Evolutionary conservation across 108 stramenopile genomes (phyloP).

Genomic region (Cyclostephanos invisitatus): DNA sequence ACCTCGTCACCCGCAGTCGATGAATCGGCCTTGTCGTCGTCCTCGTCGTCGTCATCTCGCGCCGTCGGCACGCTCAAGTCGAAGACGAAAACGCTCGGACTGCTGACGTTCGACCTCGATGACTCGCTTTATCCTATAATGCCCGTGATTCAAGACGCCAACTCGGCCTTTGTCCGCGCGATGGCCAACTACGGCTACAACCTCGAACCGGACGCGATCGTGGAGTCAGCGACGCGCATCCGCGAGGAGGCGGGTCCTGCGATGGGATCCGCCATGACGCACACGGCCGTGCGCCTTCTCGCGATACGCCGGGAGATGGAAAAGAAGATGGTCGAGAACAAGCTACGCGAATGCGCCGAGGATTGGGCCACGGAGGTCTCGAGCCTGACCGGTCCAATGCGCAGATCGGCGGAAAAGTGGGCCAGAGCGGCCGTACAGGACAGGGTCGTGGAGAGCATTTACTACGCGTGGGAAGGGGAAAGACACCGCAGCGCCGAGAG

Average conservation of each 20-base stretch:
- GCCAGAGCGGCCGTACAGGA: slow-evolving; percentile 70
- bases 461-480: slow-evolving; percentile 87
- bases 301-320: slow-evolving; percentile 87
- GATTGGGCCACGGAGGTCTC: slow-evolving; percentile 85
- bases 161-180: slow-evolving; percentile 68
- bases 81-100: slow-evolving; percentile 53
- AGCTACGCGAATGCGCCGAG: slow-evolving; percentile 72
- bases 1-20: slow-evolving; percentile 28
- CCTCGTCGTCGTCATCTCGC: slow-evolving; percentile 6
- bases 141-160: slow-evolving; percentile 74
- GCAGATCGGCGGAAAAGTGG: slow-evolving; percentile 71
- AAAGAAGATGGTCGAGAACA: slow-evolving; percentile 64
- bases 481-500: slow-evolving; percentile 88
- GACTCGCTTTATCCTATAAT: slow-evolving; percentile 84
- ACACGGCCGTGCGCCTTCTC: slow-evolving; percentile 75
- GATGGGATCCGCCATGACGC: slow-evolving; percentile 68
- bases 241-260: slow-evolving; percentile 67
- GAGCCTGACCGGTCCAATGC: slow-evolving; percentile 59
- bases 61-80: slow-evolving; percentile 6
- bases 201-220: slow-evolving; percentile 74
- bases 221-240: slow-evolving; percentile 63
- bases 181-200: slow-evolving; percentile 75
- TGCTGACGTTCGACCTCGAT: slow-evolving; percentile 88
- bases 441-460: slow-evolving; percentile 75
- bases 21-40: slow-evolving; percentile 3